Evolutionary conservation across 805 yeast genomes (phyloP), one percentile per base, ranked within the genome.

Genomic region (Tetrapisispora arboricola): DNA sequence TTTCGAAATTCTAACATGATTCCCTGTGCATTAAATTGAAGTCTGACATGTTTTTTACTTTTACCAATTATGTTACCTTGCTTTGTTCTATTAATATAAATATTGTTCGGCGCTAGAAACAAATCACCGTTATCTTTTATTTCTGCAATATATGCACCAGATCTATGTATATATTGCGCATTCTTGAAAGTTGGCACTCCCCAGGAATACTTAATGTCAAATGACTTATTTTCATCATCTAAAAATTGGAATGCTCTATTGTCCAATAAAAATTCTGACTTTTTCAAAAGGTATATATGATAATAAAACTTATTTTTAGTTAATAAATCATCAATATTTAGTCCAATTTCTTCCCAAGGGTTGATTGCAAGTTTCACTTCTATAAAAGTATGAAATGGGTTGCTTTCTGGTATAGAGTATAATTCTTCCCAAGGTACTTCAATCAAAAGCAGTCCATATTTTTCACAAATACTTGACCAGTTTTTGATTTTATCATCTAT

Each of bases 381-480:
- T 29, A 85, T 80, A 48, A 84, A 77, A 0, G 96, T 84, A 54
- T 87, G 92, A 61, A 94, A 85, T 6, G 97, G 96, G 47, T 86
- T 87, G 35, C 73, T 64, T 3, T 70, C 65, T 0, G 95, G 94
- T 16, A 90, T 67, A 0, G 79, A 74, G 53, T 90, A 77, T 20
- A 87, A 68, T 51, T 90, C 97, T 35, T 75, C 76, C 81, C 95
- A 84, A 1, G 98, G 97, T 0, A 88, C 80, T 54, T 90, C 96
- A 16, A 88, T 92, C 17, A 82, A 58, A 38, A 70, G 70, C 45
- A 92, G 68, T 0, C 96, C 96, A 54, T 84, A 85, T 41, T 94
- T 61, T 44, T 86, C 95, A 51, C 95, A 85, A 36, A 80, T 67
- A 42, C 95, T 71, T 0, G 86, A 75, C 84, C 96, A 82, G 36